Evolutionary conservation across 176 grass and related monocot species (phyloP).

Genomic region (Chloris gayana): DNA sequence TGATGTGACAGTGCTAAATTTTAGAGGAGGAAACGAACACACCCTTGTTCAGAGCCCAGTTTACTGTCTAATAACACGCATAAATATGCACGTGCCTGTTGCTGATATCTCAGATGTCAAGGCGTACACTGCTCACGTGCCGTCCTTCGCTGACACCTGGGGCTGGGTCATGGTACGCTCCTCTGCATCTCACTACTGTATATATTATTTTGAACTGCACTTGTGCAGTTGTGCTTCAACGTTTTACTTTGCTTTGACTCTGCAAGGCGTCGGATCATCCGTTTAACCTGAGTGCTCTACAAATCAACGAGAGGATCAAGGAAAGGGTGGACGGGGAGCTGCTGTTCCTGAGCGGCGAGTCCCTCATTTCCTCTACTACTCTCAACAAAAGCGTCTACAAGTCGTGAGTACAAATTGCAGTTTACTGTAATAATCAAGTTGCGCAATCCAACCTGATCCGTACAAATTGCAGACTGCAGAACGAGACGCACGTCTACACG

Average conservation of each 20-base stretch:
- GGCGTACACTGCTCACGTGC: constrained; percentile 73
- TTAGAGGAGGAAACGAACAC: too few species aligned
- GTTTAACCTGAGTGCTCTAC: constrained; percentile 50
- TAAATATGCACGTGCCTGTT: background rate
- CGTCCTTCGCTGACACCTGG: constrained; percentile 70
- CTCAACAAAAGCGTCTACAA: constrained; percentile 72
- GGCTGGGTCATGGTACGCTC: too few species aligned
- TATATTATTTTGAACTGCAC: constrained; percentile 23
- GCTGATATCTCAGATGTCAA: constrained; percentile 56
- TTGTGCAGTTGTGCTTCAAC: too few species aligned
- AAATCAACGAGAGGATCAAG: constrained; percentile 61
- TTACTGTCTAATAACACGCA: background rate
- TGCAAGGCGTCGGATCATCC: constrained; percentile 75
- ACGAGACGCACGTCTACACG: constrained; percentile 79
- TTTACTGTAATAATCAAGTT: background rate
- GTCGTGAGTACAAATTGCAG: constrained; percentile 35
- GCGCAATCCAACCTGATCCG: background rate
- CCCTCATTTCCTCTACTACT: constrained; percentile 65
- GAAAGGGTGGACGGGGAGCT: constrained; percentile 58
- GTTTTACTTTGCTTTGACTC: too few species aligned
- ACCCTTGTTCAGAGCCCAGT: too few species aligned
- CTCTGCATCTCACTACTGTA: too few species aligned
- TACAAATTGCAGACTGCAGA: constrained; percentile 53
- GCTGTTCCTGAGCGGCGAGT: constrained; percentile 59
- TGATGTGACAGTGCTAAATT: too few species aligned